Evolutionary conservation across 116 monocot species (phyloP).

Genomic region (Posidonia oceanica): DNA sequence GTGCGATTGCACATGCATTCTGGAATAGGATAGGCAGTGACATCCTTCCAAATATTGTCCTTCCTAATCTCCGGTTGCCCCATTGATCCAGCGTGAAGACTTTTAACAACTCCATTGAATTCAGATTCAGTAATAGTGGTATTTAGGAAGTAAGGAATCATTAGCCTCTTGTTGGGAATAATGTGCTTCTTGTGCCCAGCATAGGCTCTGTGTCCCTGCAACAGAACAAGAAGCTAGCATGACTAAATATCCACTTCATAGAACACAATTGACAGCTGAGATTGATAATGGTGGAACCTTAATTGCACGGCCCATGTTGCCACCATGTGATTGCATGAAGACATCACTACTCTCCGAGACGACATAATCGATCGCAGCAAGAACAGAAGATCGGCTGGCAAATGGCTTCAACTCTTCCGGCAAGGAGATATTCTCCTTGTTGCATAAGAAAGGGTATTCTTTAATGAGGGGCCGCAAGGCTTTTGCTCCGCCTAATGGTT

Average conservation of each 20-base stretch:
- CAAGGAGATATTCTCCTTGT: conserved; percentile 64
- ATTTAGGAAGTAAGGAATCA: conserved; percentile 61
- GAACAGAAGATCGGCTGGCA: conserved; percentile 49
- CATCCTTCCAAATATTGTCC: conserved; percentile 49
- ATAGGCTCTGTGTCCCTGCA: conserved; percentile 66
- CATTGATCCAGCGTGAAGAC: conserved; percentile 50
- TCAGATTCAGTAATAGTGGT: conserved; percentile 45
- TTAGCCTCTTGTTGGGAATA: conserved; percentile 78
- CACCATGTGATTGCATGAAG: conserved; percentile 96
- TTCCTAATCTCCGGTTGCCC: conserved; percentile 61
- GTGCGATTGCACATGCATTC: conserved; percentile 71
- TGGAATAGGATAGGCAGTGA: conserved; percentile 68
- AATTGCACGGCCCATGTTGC: conserved; percentile 86
- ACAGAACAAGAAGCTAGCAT: not conserved
- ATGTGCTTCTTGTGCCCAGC: conserved; percentile 77
- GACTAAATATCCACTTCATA: not conserved
- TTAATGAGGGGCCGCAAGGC: conserved; percentile 40
- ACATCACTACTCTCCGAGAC: conserved; percentile 77
- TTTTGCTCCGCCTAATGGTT: conserved; percentile 60
- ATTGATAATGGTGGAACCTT: conserved; percentile 19
- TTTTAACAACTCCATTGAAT: conserved; percentile 60
- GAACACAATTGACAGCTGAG: too few species aligned
- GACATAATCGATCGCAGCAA: conserved; percentile 90
- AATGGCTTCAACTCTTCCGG: conserved; percentile 56
- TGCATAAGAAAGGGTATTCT: conserved; percentile 64